Evolutionary conservation across 768 basidiomycete species (phyloP).

Genomic region (Hericium rajendrae): DNA sequence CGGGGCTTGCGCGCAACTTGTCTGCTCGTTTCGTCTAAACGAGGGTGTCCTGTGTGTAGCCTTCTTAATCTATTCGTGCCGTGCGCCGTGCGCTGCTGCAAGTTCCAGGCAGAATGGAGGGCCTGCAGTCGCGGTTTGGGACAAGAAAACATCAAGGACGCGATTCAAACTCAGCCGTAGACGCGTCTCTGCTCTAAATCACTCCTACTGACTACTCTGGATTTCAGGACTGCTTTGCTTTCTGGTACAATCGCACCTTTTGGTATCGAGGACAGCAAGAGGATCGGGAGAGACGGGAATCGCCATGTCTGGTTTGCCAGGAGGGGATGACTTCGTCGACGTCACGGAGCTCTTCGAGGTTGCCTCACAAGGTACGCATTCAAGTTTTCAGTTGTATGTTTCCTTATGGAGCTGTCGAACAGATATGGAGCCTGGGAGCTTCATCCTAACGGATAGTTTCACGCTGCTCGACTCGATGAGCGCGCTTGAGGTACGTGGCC

Average conservation of each 20-base stretch:
- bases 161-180: neutral
- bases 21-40: neutral
- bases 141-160: neutral
- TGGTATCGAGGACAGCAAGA: too few relatives aligned
- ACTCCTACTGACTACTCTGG: neutral
- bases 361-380: constrained; percentile 48
- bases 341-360: constrained; percentile 48
- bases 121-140: neutral
- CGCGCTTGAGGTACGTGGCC: constrained; percentile 63
- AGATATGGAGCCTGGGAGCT: constrained; percentile 56
- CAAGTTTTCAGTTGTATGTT: neutral
- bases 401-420: neutral
- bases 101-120: neutral
- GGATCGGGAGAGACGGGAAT: too few relatives aligned
- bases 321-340: constrained; percentile 52
- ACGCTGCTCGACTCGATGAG: constrained; percentile 88
- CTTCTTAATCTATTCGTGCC: neutral
- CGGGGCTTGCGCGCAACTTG: neutral
- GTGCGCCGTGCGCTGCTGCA: neutral
- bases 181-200: neutral
- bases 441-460: constrained; percentile 62
- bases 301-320: constrained; percentile 29
- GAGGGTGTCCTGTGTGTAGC: neutral
- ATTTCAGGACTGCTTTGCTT: neutral
- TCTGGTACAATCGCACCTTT: neutral